Evolutionary conservation across 2,329 filamentous ascomycete genomes (phyloP), one percentile per base, ranked within the genome.

Genomic region (Penicillium sp.): DNA sequence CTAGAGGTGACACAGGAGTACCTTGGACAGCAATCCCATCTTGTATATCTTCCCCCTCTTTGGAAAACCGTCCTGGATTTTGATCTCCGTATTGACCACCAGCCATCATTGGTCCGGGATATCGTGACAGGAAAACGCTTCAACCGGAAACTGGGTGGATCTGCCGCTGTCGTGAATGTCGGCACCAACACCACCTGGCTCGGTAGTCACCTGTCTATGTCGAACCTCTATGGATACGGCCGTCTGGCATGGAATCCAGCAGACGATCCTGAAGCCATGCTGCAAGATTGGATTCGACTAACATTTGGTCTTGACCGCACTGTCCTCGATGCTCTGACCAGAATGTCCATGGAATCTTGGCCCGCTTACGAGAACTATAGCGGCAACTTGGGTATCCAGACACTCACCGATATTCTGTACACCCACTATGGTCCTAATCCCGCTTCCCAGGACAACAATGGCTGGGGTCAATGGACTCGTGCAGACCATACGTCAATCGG

Each of bases 391-490:
- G 84, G 84, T 8, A 76, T 85, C 4, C 84, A 87, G 57, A 87
- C 84, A 0, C 63, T 87, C 37, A 81, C 80, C 0, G 82, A 87
- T 57, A 86, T 86, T 44, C 68, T 85, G 0, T 79, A 80, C 49
- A 79, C 77, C 0, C 83, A 87, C 65, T 85, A 79, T 58, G 84
- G 85, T 0, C 82, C 85, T 0, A 85, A 82, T 47, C 82, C 84
- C 1, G 78, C 76, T 7, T 81, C 79, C 0, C 80, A 84, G 58
- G 84, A 87, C 52, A 73, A 74, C 56, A 87, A 86, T 54, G 76
- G 77, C 2, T 87, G 81, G 81, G 84, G 84, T 8, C 83, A 86
- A 60, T 87, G 84, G 82, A 86, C 84, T 0, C 77, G 84, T 3
- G 84, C 84, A 0, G 79, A 85, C 50, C 60, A 62, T 0, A 55